phyloP scores from a whole-genome alignment of 345 rosid species.

The Murraya koenigii region DNA sequence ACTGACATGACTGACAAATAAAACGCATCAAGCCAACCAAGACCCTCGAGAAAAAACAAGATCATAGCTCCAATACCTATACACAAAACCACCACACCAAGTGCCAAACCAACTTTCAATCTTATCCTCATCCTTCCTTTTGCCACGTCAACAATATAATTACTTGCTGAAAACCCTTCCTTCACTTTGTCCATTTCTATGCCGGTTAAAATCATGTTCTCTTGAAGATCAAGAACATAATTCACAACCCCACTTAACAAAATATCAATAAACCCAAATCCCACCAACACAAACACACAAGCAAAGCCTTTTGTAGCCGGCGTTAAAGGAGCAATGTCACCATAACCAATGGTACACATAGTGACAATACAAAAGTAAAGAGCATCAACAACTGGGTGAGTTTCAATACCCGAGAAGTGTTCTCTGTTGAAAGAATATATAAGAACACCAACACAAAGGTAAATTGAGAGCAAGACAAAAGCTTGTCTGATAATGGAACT shows the following conservation, averaged over 20 bases:
- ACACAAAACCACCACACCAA: slow-evolving; percentile 64
- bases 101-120: slow-evolving; percentile 65
- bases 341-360: slow-evolving; percentile 83
- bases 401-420: slow-evolving; percentile 63
- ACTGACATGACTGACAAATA: slow-evolving; percentile 82
- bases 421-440: slow-evolving; percentile 61
- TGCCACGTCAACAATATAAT: slow-evolving; percentile 58
- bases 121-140: slow-evolving; percentile 86
- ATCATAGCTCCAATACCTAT: slow-evolving; percentile 54
- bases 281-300: slow-evolving; percentile 62
- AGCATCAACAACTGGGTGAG: slow-evolving; percentile 81
- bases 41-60: slow-evolving; percentile 50
- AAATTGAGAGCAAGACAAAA: slow-evolving; percentile 42
- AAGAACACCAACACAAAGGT: slow-evolving; percentile 55
- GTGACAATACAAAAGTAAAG: slow-evolving; percentile 80
- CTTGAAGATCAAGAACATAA: slow-evolving; percentile 65
- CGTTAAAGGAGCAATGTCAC: slow-evolving; percentile 69
- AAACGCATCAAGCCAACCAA: slow-evolving; percentile 59
- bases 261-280: slow-evolving; percentile 68
- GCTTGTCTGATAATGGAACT: slow-evolving; percentile 55
- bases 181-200: slow-evolving; percentile 27
- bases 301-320: slow-evolving; percentile 65
- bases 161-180: slow-evolving; percentile 38
- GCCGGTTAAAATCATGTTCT: slow-evolving; percentile 50
- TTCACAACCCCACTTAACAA: slow-evolving; percentile 64